Evolutionary conservation across 192 early-diverging fungal genomes (phyloP), one percentile per base, ranked within the genome.

Genomic region (Podila horticola): DNA sequence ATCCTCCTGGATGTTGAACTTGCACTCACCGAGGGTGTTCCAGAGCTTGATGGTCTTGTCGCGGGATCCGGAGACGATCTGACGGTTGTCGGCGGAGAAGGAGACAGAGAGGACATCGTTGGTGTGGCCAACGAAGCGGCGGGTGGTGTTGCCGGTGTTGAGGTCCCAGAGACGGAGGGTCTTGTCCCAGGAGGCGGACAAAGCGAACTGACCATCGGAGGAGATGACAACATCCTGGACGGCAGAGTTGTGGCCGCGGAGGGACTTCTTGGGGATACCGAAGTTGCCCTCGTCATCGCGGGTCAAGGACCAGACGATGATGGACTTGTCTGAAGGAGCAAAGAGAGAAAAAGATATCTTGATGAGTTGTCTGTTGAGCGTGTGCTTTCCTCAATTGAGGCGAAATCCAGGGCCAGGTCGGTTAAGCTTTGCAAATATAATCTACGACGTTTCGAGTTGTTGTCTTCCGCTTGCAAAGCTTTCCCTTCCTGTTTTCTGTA

Each of bases 21-120:
- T 99, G 96, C 98, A 98, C 89, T 99, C 98, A 82, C 97, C 98
- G 38, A 99, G 91, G 66, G 97, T 99, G 95, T 99, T 98, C 98
- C 98, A 99, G 84, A 99, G 89, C 94, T 98, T 99, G 92, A 99
- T 98, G 86, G 91, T 92, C 93, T 96, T 97, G 90, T 99, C 98
- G 85, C 96, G 95, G 76, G 96, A 97, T 74, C 94, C 95, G 68
- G 96, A 98, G 70, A 99, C 96, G 79, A 99, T 98, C 91, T 98
- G 97, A 83, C 97, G 95, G 94, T 98, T 98, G 88, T 99, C 98
- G 34, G 98, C 94, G 79, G 98, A 98, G 96, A 99, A 99, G 82
- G 97, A 95, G 75, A 98, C 98, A 45, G 98, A 99, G 67, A 98
- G 85, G 74, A 99, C 98, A 87, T 98, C 97, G 90, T 95, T 94